Conservation (phyloP, 2,329 filamentous ascomycete genomes). For the Aspergillus eucalypticola region DNA sequence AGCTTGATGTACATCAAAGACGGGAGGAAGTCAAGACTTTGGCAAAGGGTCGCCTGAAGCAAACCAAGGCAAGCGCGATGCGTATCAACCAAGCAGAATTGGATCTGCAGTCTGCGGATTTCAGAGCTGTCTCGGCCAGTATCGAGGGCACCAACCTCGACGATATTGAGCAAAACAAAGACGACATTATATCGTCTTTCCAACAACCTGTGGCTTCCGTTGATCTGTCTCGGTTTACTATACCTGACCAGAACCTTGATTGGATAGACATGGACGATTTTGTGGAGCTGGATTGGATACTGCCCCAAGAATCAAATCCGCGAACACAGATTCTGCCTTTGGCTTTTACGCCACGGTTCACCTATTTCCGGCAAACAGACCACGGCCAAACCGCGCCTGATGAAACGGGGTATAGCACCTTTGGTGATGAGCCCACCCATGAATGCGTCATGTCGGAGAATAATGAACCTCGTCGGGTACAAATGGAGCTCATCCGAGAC, state of each 20-base stretch:
- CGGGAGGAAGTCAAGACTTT: slow-evolving; percentile 87
- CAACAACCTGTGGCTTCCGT: slow-evolving; percentile 54
- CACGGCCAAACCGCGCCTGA: slow-evolving; percentile 76
- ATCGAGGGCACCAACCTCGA: slow-evolving; percentile 79
- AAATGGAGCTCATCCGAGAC: slow-evolving; percentile 79
- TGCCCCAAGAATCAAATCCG: slow-evolving; percentile 85
- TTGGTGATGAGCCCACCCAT: slow-evolving; percentile 91
- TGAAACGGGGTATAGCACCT: slow-evolving; percentile 78
- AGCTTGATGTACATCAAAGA: slow-evolving; percentile 92
- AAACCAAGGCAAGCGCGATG: slow-evolving; percentile 85
- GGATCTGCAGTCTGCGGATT: slow-evolving; percentile 86
- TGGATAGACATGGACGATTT: slow-evolving; percentile 99
- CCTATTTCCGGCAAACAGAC: slow-evolving; percentile 96
- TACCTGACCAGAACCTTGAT: slow-evolving; percentile 89
- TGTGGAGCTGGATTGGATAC: slow-evolving; percentile 94
- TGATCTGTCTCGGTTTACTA: slow-evolving; percentile 83
- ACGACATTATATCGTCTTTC: slow-evolving; percentile 60
- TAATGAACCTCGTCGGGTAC: slow-evolving; percentile 84
- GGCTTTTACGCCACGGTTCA: slow-evolving; percentile 89
- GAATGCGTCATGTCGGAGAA: slow-evolving; percentile 92
- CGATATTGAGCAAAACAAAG: slow-evolving; percentile 63
- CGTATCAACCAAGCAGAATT: slow-evolving; percentile 93
- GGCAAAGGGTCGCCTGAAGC: slow-evolving; percentile 72
- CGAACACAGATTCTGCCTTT: slow-evolving; percentile 93
- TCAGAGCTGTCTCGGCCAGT: slow-evolving; percentile 88